These are phyloP conservation scores for Cichorium intybus DNA, from an alignment of 140 eudicot species.

Conservation along the genomic window DNA sequence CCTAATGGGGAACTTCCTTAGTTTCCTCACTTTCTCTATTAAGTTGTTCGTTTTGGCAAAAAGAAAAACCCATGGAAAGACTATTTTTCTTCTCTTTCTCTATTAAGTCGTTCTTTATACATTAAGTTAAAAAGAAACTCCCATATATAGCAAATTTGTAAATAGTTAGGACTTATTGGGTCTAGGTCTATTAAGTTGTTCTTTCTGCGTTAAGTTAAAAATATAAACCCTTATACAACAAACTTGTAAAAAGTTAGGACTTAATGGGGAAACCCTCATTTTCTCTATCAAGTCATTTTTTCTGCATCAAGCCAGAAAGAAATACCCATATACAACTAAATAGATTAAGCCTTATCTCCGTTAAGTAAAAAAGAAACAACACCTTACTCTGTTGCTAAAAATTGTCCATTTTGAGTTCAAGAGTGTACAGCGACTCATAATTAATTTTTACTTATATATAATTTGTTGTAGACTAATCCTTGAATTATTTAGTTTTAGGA, in stretches of 20 bases:
- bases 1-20: not conserved
- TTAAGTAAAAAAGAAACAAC: not conserved
- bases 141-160: not conserved
- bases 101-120: too few relatives aligned
- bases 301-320: too few relatives aligned
- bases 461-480: conserved; percentile 3
- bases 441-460: not conserved
- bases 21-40: not conserved
- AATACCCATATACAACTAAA: too few relatives aligned
- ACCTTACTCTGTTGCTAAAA: too few relatives aligned
- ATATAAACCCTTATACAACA: too few relatives aligned
- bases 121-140: not conserved
- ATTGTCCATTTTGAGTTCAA: not conserved
- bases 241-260: too few relatives aligned
- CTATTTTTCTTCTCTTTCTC: too few relatives aligned
- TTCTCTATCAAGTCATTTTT: too few relatives aligned
- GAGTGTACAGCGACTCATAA: not conserved
- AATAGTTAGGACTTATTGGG: not conserved
- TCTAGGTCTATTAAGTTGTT: not conserved
- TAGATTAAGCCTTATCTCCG: too few relatives aligned
- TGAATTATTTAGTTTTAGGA: conserved; percentile 17
- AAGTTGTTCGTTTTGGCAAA: too few relatives aligned
- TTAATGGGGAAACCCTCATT: too few relatives aligned
- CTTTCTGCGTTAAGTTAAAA: not conserved
- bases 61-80: not conserved